These are phyloP conservation scores for Ustilago bromivora DNA, from an alignment of 1,284 basidiomycete species.

Conservation along the genomic window DNA sequence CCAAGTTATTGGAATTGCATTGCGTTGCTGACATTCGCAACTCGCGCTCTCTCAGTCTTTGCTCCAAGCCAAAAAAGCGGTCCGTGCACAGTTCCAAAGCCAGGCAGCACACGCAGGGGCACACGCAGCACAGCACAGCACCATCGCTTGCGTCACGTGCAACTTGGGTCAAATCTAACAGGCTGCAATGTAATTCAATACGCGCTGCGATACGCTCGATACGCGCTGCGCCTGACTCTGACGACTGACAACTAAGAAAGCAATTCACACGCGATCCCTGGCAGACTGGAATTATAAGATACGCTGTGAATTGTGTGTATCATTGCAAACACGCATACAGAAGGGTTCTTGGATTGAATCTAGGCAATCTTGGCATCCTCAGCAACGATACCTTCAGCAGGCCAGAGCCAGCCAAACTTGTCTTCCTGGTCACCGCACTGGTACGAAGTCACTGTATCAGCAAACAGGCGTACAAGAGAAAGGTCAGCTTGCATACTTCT, in stretches of 20 bases:
- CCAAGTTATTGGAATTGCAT: not conserved
- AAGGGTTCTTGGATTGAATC: not conserved
- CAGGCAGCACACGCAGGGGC: slow-evolving; percentile 1
- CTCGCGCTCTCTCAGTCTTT: not conserved
- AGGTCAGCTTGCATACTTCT: slow-evolving; percentile 34
- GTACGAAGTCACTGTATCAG: slow-evolving; percentile 54
- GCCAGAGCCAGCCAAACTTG: slow-evolving; percentile 68
- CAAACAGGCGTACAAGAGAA: not conserved
- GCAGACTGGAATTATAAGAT: not conserved
- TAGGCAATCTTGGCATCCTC: slow-evolving; percentile 47
- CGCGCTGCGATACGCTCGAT: not conserved
- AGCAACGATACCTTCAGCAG: slow-evolving; percentile 64
- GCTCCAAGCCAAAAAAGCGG: not conserved
- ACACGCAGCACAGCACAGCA: not conserved
- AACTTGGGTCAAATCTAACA: not conserved
- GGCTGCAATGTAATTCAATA: not conserved
- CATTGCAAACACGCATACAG: not conserved
- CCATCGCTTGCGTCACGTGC: not conserved
- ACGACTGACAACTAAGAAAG: not conserved
- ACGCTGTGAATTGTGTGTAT: not conserved
- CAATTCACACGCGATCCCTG: not conserved
- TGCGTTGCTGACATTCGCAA: not conserved
- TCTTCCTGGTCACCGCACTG: slow-evolving; percentile 63
- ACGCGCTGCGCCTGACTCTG: not conserved
- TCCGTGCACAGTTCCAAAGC: not conserved